Conservation (phyloP, 2,329 filamentous ascomycete species). For the Leptographium procerum region DNA sequence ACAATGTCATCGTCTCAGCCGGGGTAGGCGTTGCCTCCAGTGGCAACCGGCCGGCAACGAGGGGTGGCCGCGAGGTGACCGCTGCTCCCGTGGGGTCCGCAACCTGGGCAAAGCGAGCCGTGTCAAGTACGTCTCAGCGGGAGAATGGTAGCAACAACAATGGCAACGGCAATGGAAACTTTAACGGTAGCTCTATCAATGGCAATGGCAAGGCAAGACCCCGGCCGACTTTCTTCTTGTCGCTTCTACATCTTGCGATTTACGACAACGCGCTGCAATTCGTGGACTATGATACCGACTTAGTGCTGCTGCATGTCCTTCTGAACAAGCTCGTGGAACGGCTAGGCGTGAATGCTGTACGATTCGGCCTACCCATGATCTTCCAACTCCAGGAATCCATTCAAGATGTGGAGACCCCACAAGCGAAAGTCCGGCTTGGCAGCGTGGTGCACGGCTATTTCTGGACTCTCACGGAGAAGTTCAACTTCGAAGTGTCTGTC, state of each 20-base stretch:
- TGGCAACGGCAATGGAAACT: not conserved
- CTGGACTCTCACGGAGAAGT: conserved; percentile 65
- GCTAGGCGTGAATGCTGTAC: conserved; percentile 71
- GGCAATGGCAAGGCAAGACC: conserved; percentile 20
- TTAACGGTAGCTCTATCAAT: conserved; percentile 15
- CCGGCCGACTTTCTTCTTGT: conserved; percentile 60
- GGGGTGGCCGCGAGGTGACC: conserved; percentile 27
- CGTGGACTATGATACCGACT: conserved; percentile 60
- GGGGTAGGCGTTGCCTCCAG: not conserved
- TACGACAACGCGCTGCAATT: conserved; percentile 77
- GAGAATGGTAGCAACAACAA: conserved; percentile 30
- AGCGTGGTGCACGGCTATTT: conserved; percentile 85
- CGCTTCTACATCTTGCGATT: conserved; percentile 73
- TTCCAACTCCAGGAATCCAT: conserved; percentile 81
- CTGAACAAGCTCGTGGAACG: conserved; percentile 62
- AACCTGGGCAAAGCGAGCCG: conserved; percentile 45
- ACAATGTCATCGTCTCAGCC: conserved; percentile 28
- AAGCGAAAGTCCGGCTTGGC: conserved; percentile 67
- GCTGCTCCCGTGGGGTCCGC: conserved; percentile 11
- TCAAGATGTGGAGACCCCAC: conserved; percentile 49
- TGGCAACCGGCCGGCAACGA: conserved; percentile 27
- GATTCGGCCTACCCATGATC: conserved; percentile 77
- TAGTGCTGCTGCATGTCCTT: conserved; percentile 66
- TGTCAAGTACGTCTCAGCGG: conserved; percentile 53
- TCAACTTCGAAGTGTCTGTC: conserved; percentile 60